These are phyloP conservation scores for Gorgonomyces haynaldii DNA, from an alignment of 192 early-diverging fungal genomes.

Conservation along the genomic window DNA sequence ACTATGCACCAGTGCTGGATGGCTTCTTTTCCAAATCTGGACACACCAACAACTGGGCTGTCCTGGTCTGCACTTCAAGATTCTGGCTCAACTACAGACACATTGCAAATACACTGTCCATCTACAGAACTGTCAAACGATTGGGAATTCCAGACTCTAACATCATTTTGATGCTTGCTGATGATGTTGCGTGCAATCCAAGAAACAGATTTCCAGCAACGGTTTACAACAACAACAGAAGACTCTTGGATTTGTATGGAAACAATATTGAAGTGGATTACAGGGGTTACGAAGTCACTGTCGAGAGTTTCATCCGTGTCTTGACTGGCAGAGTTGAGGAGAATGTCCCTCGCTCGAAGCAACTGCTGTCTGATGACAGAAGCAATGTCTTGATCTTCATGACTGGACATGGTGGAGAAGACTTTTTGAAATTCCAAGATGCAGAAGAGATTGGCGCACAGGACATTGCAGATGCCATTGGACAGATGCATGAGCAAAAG, in stretches of 20 bases:
- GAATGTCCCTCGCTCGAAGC: conserved; percentile 86
- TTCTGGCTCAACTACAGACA: conserved; percentile 99
- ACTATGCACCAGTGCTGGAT: conserved; percentile 10
- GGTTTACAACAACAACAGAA: conserved; percentile 80
- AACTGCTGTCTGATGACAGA: conserved; percentile 87
- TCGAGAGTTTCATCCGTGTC: conserved; percentile 94
- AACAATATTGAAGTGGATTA: conserved; percentile 98
- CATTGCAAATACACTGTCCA: conserved; percentile 95
- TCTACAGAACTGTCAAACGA: conserved; percentile 96
- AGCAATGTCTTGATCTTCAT: conserved; percentile 95
- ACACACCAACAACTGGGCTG: conserved; percentile 98
- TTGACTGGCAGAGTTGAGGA: conserved; percentile 53
- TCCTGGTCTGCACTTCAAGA: conserved; percentile 92
- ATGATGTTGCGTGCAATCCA: conserved; percentile 97
- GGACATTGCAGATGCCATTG: conserved; percentile 92
- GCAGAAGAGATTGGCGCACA: conserved; percentile 92
- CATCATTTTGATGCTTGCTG: conserved; percentile 98
- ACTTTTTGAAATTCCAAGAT: conserved; percentile 98
- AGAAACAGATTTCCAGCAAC: conserved; percentile 86
- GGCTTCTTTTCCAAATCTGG: conserved; percentile 37
- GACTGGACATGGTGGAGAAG: conserved; percentile 98
- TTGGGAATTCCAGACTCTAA: conserved; percentile 97
- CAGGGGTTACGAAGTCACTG: conserved; percentile 97
- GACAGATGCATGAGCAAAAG: conserved; percentile 96
- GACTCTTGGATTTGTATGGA: conserved; percentile 81